Conservation (phyloP, 805 yeast species). For the Starmerella ratchasimensis region DNA sequence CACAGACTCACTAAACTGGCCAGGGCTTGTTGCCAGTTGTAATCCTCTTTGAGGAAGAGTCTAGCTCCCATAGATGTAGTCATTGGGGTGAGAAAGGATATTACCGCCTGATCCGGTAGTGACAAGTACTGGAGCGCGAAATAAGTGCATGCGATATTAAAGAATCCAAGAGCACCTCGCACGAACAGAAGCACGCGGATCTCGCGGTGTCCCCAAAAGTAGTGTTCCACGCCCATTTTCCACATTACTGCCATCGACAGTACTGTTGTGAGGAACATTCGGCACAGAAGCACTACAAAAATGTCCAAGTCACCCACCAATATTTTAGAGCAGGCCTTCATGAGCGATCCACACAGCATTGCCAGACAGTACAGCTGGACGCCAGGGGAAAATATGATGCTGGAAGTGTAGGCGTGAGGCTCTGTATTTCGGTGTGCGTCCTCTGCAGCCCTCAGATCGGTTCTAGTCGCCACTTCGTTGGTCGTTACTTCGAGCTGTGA, state of each 20-base stretch:
- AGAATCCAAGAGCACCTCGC: constrained; percentile 61
- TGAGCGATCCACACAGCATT: constrained; percentile 15
- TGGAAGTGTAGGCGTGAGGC: not conserved
- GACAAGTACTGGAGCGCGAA: constrained; percentile 59
- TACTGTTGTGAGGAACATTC: constrained; percentile 60
- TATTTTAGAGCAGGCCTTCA: constrained; percentile 19
- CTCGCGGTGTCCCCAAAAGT: constrained; percentile 56
- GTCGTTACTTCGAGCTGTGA: no score
- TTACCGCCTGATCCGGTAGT: constrained; percentile 68
- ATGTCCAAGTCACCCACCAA: constrained; percentile 12
- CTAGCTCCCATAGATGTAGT: constrained; percentile 65
- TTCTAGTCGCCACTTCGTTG: no score
- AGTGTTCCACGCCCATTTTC: constrained; percentile 39
- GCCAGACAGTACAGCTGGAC: constrained; percentile 16
- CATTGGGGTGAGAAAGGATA: constrained; percentile 66
- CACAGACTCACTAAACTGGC: constrained; percentile 55
- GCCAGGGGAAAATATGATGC: constrained; percentile 8
- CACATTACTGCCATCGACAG: constrained; percentile 47
- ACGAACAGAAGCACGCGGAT: constrained; percentile 39
- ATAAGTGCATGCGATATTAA: constrained; percentile 71
- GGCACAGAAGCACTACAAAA: constrained; percentile 41
- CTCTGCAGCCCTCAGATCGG: no score
- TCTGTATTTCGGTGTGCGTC: no score
- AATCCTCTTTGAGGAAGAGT: constrained; percentile 49
- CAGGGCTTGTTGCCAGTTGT: constrained; percentile 49